Percentiles rank a stretch among this genome's conserved stretches.
phyloP scores from a whole-genome alignment of 305 asterid species.

The Fraxinus greggii region DNA sequence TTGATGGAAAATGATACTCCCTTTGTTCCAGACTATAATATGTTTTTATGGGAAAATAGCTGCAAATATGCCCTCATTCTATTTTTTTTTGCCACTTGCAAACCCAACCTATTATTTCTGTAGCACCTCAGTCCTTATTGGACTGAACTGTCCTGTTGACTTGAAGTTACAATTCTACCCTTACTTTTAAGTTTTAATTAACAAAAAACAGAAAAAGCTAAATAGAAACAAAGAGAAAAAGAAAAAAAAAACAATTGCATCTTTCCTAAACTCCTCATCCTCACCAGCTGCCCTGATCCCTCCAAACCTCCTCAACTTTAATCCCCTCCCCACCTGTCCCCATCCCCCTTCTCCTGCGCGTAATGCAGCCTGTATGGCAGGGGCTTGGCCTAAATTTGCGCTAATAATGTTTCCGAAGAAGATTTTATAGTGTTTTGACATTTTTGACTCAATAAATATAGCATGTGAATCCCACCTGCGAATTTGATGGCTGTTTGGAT shows the following conservation, averaged over 20 bases:
- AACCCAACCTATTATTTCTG: conserved; percentile 82
- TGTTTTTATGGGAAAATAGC: not conserved
- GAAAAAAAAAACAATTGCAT: not conserved
- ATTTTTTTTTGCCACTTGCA: not conserved
- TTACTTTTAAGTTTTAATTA: not conserved
- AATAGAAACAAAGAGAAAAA: not conserved
- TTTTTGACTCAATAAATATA: not conserved
- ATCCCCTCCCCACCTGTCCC: not conserved
- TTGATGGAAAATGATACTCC: not conserved
- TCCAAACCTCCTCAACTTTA: not conserved
- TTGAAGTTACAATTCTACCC: not conserved
- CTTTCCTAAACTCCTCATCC: not conserved
- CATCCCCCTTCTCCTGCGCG: conserved; percentile 52
- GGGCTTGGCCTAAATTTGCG: conserved; percentile 97
- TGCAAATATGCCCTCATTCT: not conserved
- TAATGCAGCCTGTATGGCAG: conserved; percentile 92
- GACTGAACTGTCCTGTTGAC: not conserved
- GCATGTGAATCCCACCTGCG: not conserved
- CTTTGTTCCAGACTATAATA: not conserved
- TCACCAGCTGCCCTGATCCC: not conserved
- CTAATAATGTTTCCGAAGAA: conserved; percentile 83
- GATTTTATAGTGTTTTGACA: conserved; percentile 35
- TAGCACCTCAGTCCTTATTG: conserved; percentile 27
- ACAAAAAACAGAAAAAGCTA: not conserved
- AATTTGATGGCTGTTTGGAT: not conserved